phyloP scores from a whole-genome alignment of 1,284 basidiomycete species.

The Agaricales sp. region DNA sequence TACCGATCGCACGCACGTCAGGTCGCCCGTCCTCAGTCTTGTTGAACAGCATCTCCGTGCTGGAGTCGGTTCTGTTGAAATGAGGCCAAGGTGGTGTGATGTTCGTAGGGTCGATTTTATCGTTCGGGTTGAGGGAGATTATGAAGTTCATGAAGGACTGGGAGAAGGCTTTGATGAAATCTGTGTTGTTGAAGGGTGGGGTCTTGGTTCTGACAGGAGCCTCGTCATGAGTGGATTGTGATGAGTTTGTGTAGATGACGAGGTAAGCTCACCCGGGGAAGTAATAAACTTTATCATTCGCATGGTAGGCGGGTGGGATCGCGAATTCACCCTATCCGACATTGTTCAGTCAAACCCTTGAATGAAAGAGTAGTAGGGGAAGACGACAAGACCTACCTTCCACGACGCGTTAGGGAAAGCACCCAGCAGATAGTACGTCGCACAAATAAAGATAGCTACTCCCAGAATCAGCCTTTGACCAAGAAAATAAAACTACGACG shows the following conservation, averaged over 20 bases:
- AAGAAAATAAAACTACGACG: background rate
- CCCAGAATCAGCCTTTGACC: background rate
- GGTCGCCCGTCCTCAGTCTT: background rate
- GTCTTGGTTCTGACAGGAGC: no score
- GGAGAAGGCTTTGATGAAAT: conserved; percentile 12
- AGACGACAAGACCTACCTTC: no score
- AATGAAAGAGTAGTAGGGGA: no score
- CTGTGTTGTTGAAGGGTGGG: conserved; percentile 9
- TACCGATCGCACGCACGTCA: background rate
- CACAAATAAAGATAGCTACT: conserved; percentile 16
- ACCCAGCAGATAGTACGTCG: conserved; percentile 9
- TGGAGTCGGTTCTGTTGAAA: no score
- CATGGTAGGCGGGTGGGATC: conserved; percentile 15
- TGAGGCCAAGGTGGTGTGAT: background rate
- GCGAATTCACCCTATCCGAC: conserved; percentile 14
- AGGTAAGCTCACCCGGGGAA: conserved; percentile 10
- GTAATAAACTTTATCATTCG: conserved; percentile 14
- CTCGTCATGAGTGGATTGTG: no score
- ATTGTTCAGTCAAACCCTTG: no score
- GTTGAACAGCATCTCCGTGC: background rate
- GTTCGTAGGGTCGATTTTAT: background rate
- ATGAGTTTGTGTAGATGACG: no score
- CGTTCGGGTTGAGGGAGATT: conserved; percentile 12
- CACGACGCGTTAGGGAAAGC: no score
- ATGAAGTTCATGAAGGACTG: conserved; percentile 12